Percentiles rank a stretch among this genome's conserved stretches.
These are phyloP conservation scores for Coniella lustricola DNA, from an alignment of 2,329 filamentous ascomycete species.

Conservation along the genomic window DNA sequence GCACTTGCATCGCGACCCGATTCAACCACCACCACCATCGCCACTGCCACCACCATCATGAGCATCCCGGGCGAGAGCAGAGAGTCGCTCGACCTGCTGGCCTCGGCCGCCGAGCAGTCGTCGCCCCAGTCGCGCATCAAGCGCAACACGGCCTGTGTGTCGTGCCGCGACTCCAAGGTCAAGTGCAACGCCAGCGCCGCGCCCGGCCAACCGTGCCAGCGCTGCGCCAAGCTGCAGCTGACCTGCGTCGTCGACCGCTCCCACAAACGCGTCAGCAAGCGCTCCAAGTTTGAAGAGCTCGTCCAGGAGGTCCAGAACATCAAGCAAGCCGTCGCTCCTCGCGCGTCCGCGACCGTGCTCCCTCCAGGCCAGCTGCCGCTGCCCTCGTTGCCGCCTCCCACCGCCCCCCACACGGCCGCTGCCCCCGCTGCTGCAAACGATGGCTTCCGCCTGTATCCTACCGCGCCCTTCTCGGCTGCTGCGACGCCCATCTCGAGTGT, in stretches of 20 bases:
- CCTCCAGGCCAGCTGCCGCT: slow-evolving; percentile 9
- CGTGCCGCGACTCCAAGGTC: slow-evolving; percentile 27
- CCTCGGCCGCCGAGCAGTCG: slow-evolving; percentile 16
- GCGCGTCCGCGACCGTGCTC: not conserved
- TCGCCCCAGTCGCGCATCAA: slow-evolving; percentile 15
- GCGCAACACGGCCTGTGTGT: slow-evolving; percentile 16
- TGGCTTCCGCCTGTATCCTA: slow-evolving; percentile 5
- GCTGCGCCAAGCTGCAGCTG: slow-evolving; percentile 37
- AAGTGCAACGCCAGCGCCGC: slow-evolving; percentile 35
- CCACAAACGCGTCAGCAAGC: slow-evolving; percentile 38
- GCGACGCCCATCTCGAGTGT: slow-evolving; percentile 13
- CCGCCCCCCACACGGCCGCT: slow-evolving; percentile 9
- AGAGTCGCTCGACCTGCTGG: slow-evolving; percentile 15
- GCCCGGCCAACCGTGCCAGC: slow-evolving; percentile 35
- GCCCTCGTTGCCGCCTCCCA: slow-evolving; percentile 17
- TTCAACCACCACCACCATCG: too few relatives aligned
- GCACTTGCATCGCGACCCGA: too few relatives aligned
- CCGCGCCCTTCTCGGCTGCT: slow-evolving; percentile 4
- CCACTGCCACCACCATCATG: too few relatives aligned
- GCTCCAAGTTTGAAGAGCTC: slow-evolving; percentile 49
- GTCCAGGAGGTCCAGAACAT: slow-evolving; percentile 49
- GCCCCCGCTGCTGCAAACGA: not conserved
- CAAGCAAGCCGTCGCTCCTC: slow-evolving; percentile 40
- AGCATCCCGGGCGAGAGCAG: slow-evolving; percentile 12
- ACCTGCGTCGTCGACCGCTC: slow-evolving; percentile 39